Base-by-base conservation (phyloP, 176 grass and related monocot species). In the Juncus effusus region DNA sequence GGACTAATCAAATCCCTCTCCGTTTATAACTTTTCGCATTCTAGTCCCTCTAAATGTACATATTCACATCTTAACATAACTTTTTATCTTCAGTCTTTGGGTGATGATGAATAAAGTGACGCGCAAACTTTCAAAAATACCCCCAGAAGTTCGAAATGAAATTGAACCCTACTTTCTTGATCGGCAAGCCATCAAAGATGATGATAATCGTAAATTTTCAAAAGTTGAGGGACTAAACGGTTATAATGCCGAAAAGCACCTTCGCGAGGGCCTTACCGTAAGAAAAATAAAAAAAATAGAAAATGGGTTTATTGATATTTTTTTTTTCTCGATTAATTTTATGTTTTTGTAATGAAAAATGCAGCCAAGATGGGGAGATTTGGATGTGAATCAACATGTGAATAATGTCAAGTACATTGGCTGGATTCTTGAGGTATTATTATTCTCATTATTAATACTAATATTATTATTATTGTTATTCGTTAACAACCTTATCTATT, bases 61-160 rank as follows among this genome's bases (percentile, higher is more conserved):
- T 14, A 44, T 65, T 38, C 64, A 4, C 9, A 47, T 88, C 69
- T 76, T 51, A 63, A 75, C 52, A 77, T 53, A 13, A 2, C 38
- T 40, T 44, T 62, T 12, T 47, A 63, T 63, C 8, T 78, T 60
- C 81, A 99, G 89, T 70, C 73, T 94, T 76, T 99, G 95, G 95
- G 95, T 99, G 58, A 90, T 94, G 85, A 99, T 99, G 89, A 86
- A 99, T 70, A 99, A 94, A 56, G 40, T 90, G 47, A 99, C 89
- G 36, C 83, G 95, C 59, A 89, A 65, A 41, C 90, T 99, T 61
- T 75, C 95, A 3, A 99, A 87, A 87, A 90, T 99, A 67, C 89
- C 89, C 4, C 85, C 87, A 69, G 95, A 99, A 84, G 95, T 94
- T 35, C 79, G 89, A 56, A 62, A 79, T 38, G 89, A 99, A 79